Evolutionary conservation across 257 asterid genomes (phyloP), one percentile per base, ranked within the genome.

Genomic region (Primulina tabacum): DNA sequence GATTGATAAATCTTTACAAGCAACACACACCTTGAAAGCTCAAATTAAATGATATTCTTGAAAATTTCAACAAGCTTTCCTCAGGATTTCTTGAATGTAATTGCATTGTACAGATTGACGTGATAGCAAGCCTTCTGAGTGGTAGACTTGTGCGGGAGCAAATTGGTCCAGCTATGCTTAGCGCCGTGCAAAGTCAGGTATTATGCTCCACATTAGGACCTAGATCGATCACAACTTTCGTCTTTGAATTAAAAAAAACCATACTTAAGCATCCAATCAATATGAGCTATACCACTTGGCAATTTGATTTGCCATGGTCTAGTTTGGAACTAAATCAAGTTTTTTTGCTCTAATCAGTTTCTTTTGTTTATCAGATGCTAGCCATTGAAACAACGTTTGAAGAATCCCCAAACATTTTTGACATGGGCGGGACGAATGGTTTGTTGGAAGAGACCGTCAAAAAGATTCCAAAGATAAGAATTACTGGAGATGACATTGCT

Each of bases 151-250:
- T 94, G 56, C 96, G 97, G 21, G 99, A 90, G 77, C 88, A 96
- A 65, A 94, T 94, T 35, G 99, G 97, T 70, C 97, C 99, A 2
- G 96, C 99, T n/a, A 94, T 90, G 97, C 89, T 94, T 50, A 94
- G 99, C 76, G 96, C 99, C 32, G 99, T 94, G 53, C 97, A 94
- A 71, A 94, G 97, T 79, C 99, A 94, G 96, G 99, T 89, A 79
- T 7, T 57, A 16, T 55, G 61, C 30, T 30, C 53, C 24, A 12
- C 10, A 38, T n/a, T 37, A 40, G 43, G 8, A 50, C 57, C 0
- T 6, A 38, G 57, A 17, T 43, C 5, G 57, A 14, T 14, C 20
- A 17, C 57, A 16, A 50, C 20, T 50, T 50, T 17, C 17, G 50
- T 43, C 1, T 50, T 17, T 4, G 57, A 50, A 24, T 24, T 24